Base-by-base conservation (phyloP, 2,329 filamentous ascomycete species). In the Scedosporium dehoogii region DNA sequence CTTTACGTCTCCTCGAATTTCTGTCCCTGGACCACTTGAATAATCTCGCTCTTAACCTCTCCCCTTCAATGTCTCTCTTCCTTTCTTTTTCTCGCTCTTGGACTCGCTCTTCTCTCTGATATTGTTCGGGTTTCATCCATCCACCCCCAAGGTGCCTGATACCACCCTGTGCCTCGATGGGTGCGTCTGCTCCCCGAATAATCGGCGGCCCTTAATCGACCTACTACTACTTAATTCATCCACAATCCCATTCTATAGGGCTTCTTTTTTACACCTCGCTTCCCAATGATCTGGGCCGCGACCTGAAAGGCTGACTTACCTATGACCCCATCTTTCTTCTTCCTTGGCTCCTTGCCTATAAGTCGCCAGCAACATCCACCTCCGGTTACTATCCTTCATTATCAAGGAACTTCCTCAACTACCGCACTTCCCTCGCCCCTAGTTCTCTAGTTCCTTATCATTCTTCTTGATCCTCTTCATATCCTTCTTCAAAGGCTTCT, bases 201-300 rank as follows among this genome's bases (percentile, higher is more conserved):
- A 60, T 23, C 9, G 59, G 42, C 12, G 23, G 51, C 23, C 59
- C 48, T 53, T 33, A 33, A 60, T 53, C 29, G 59, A n/a, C 59
- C 16, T 27, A 33, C 16, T 53, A 38, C 16, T 27, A 51, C 42
- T 53, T 38, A 41, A 48, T 29, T 25, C 41, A 44, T 25, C 59
- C 59, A 16, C 42, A 42, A 29, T 33, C 27, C 46, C n/a, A 16
- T 61, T 56, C 29, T 55, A 38, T 51, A 51, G 53, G 29, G 46
- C 59, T 56, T 46, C 44, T 48, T 55, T 61, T 61, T 56, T 44
- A 55, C 59, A 61, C 29, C 59, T 61, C 42, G 12, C 18, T n/a
- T 29, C 33, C n/a, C 46, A 42, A 21, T 42, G n/a, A 51, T 29
- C 59, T 48, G 12, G 59, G 48, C 29, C 59, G 46, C n/a, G 46